Evolutionary conservation across 371 early-diverging fungal genomes (phyloP), one percentile per base, ranked within the genome.

Genomic region (Mucor mucedo): DNA sequence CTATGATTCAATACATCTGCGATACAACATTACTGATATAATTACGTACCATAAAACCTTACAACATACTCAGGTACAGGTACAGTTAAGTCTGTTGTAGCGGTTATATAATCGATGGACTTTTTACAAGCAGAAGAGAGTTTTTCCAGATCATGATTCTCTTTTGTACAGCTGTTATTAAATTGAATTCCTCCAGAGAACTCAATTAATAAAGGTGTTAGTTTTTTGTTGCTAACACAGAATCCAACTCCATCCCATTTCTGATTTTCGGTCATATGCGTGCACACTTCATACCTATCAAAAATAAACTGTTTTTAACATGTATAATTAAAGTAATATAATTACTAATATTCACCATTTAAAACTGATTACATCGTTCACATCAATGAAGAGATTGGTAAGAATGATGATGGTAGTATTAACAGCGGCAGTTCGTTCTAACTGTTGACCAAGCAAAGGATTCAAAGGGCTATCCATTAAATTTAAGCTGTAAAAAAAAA

Each of bases 171-270:
- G n/a, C 27, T 60, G 52, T 60, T 57, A 44, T 52, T 57, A n/a
- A 52, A 61, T 29, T 52, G 8, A 40, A 57, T 57, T 30, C 61
- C 61, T 3, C 52, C 61, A 61, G 57, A 61, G 44, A 66, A 52
- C 49, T 66, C 66, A 30, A 66, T 44, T 45, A 66, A 61, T 42
- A 66, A 8, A 50, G 66, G 61, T 27, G 66, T 57, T 8, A 57
- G 50, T 33, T 32, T 44, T 54, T 66, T 60, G 33, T 61, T 56
- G 38, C 45, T 60, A n/a, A 61, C 66, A 44, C 52, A 1, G 28
- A 66, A 60, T 57, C 52, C 66, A 52, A 66, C 53, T 35, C 57
- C 61, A 52, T 57, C 66, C 56, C 66, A 66, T 38, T 61, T 66
- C 30, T 44, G 38, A 16, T 56, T 44, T 32, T 60, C 61, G 35